These are phyloP conservation scores for Pyrenula massariospora DNA, from an alignment of 495 filamentous ascomycete species.

Conservation along the genomic window DNA sequence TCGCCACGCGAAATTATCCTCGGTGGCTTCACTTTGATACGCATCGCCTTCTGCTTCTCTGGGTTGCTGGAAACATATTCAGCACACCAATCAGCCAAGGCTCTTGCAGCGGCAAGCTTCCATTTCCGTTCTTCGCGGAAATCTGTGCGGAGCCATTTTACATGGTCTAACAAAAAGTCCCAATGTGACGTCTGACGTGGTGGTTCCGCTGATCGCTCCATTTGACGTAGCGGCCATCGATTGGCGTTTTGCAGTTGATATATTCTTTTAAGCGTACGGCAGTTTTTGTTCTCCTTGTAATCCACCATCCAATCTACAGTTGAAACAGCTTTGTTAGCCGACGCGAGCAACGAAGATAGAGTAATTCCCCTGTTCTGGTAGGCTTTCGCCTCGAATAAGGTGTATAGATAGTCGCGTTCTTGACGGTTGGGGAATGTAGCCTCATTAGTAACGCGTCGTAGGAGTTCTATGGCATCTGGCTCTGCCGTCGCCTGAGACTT, in stretches of 20 bases:
- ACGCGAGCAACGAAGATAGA: conserved; percentile 55
- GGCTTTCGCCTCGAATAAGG: conserved; percentile 61
- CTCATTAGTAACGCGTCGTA: conserved; percentile 31
- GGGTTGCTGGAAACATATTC: conserved; percentile 57
- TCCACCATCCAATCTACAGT: conserved; percentile 66
- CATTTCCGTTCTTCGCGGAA: conserved; percentile 89
- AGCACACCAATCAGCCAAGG: conserved; percentile 67
- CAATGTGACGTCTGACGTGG: conserved; percentile 59
- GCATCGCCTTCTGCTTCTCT: conserved; percentile 49
- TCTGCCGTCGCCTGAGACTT: conserved; percentile 38
- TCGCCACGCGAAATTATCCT: conserved; percentile 2
- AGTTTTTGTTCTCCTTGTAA: conserved; percentile 72
- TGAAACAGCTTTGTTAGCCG: conserved; percentile 71
- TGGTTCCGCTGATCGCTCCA: conserved; percentile 69
- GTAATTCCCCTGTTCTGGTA: conserved; percentile 47
- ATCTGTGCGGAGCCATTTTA: conserved; percentile 96
- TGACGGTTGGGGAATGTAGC: conserved; percentile 36
- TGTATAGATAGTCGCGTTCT: conserved; percentile 68
- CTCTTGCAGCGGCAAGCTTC: conserved; percentile 72
- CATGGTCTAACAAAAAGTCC: conserved; percentile 79
- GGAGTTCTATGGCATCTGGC: conserved; percentile 21
- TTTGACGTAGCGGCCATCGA: conserved; percentile 82
- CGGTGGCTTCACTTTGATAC: conserved; percentile 8
- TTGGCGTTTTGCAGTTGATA: conserved; percentile 81
- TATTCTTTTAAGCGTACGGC: conserved; percentile 68